Base-by-base conservation (phyloP, 2,329 filamentous ascomycete genomes). In the Hymenoscyphus occultus region DNA sequence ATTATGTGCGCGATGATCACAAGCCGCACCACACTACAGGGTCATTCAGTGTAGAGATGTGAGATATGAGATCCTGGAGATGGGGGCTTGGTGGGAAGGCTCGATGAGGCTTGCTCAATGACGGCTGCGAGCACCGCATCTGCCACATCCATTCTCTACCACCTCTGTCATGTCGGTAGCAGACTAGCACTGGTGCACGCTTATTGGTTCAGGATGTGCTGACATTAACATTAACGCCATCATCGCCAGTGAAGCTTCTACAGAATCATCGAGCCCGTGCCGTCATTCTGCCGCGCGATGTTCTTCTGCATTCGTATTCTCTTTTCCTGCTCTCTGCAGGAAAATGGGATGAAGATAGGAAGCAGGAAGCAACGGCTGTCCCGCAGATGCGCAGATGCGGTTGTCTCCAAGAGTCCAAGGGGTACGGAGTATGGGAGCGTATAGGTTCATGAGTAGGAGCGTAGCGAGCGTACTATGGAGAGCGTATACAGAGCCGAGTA, bases 331-430 rank as follows among this genome's bases (percentile, higher is more conserved):
- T 51, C 6, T n/a, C 45, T 22, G 45, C 45, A 9, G 45, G 45
- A 22, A 51, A 48, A n/a, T 61, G 63, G 67, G 67, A 66, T 32
- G 63, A 66, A 59, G 54, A 56, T 19, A 22, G 22, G 28, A 9
- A 56, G 39, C 28, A 31, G 57, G 62, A 51, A 59, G 62, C 67
- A 42, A 68, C 70, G 70, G 69, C 67, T 71, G 65, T 71, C 64
- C 69, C 69, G n/a, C n/a, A n/a, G n/a, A n/a, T n/a, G n/a, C n/a
- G 69, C n/a, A 16, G 42, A 35, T 35, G 7, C 32, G 4, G 42
- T 45, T 45, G 42, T 51, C n/a, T n/a, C n/a, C n/a, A n/a, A n/a
- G n/a, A 10, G n/a, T 51, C n/a, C 4, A 48, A 4, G 16, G 7
- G n/a, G 16, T 48, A 7, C 16, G 42, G 42, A 3, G 32, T n/a